Evolutionary conservation across 2,329 filamentous ascomycete species (phyloP).

Genomic region (Diplodia corticola): DNA sequence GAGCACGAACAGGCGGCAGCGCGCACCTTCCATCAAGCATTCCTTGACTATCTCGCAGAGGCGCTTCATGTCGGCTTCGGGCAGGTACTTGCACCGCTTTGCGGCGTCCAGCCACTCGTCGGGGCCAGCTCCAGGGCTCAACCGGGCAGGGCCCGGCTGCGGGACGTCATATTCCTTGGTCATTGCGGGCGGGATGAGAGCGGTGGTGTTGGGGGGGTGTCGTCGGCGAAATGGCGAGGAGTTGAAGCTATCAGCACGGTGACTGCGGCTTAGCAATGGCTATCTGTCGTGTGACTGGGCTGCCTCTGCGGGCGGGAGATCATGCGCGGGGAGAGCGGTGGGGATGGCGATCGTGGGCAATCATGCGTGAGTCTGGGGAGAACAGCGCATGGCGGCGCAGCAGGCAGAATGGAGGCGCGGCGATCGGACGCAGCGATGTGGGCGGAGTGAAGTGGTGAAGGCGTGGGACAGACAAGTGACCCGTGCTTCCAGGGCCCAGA

Average conservation of each 20-base stretch:
- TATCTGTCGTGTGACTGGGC: constrained; percentile 32
- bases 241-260: constrained; percentile 12
- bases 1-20: neutral
- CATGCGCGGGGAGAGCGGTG: constrained; percentile 8
- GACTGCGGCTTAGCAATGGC: constrained; percentile 23
- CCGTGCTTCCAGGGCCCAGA: constrained; percentile 18
- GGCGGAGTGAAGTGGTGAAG: constrained; percentile 12
- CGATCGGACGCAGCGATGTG: constrained; percentile 18
- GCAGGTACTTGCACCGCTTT: constrained; percentile 95
- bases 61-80: constrained; percentile 96
- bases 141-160: constrained; percentile 84
- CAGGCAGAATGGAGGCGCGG: constrained; percentile 4
- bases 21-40: constrained; percentile 91
- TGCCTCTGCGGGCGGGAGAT: neutral
- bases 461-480: constrained; percentile 12
- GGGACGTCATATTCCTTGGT: constrained; percentile 65
- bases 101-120: constrained; percentile 97
- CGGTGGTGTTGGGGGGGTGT: neutral
- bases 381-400: constrained; percentile 22
- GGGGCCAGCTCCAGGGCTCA: constrained; percentile 79
- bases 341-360: constrained; percentile 21
- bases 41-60: constrained; percentile 99
- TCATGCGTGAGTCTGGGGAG: constrained; percentile 20
- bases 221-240: neutral
- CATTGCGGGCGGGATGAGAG: constrained; percentile 38